Base-by-base conservation (phyloP, 2,329 filamentous ascomycete species). In the Cryphonectria naterciae region DNA sequence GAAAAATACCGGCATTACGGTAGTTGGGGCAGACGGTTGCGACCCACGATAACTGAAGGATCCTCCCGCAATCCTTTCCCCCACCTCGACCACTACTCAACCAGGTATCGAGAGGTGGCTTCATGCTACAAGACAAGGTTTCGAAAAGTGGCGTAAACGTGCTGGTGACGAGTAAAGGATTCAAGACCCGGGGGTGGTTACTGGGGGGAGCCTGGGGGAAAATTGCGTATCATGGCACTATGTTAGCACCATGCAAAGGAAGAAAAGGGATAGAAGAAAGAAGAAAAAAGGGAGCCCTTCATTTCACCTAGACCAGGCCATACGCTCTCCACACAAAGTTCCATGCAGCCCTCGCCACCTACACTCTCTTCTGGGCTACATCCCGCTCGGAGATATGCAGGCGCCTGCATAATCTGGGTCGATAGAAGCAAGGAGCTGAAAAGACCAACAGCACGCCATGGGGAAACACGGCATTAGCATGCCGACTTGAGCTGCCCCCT, bases 21-120 rank as follows among this genome's bases (percentile, higher is more conserved):
- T n/a, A 62, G 35, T 15, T 28, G 32, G 22, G 19, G n/a, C 25
- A 35, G 11, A n/a, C n/a, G n/a, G 32, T 5, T 62, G 32, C 35
- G 60, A 22, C 60, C 35, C 61, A 46, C 61, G 37, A 62, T 22
- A 46, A 39, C 7, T 11, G 61, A 64, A 17, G 19, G n/a, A 17
- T 43, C 61, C 61, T 64, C 61, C 61, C 61, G 61, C 39, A n/a
- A 64, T 64, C 39, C 61, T 64, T 46, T 35, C 41, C 60, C 19
- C 61, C 61, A 64, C 61, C 60, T 60, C 56, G 56, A 22, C 56
- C 25, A 35, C 25, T 41, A 61, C 58, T 61, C 58, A 22, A 35
- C 58, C 32, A 61, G 35, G 58, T 32, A 61, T 61, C 15, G 32
- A 17, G 32, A 32, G 22, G 37, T 22, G 58, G 37, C 35, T 19